Conservation (phyloP, 345 rosid genomes). For the Ceriops zippeliana region DNA sequence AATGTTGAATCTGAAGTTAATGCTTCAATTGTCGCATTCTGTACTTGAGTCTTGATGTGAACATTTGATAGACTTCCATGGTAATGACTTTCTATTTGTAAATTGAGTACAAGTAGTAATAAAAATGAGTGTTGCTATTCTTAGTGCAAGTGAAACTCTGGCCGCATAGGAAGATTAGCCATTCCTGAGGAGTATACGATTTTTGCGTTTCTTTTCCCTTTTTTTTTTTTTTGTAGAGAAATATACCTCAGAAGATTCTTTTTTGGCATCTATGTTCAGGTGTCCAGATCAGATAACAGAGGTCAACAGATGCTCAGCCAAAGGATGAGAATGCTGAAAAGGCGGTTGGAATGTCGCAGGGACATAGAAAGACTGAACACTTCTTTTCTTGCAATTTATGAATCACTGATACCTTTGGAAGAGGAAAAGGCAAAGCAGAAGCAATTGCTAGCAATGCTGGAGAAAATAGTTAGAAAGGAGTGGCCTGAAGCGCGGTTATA, state of each 20-base stretch:
- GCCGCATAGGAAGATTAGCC: not conserved
- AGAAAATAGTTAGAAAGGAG: slow-evolving; percentile 67
- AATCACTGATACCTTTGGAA: slow-evolving; percentile 70
- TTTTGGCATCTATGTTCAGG: slow-evolving; percentile 46
- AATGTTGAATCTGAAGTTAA: not conserved
- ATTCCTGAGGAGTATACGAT: not conserved
- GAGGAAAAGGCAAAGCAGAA: slow-evolving; percentile 85
- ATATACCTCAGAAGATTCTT: slow-evolving; percentile 2
- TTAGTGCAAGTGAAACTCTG: not conserved
- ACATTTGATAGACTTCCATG: not conserved
- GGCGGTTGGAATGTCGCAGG: slow-evolving; percentile 47
- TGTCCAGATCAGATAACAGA: slow-evolving; percentile 69
- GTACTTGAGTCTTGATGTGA: not conserved
- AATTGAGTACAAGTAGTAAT: not conserved
- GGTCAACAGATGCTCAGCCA: slow-evolving; percentile 66
- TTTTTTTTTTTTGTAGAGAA: not conserved
- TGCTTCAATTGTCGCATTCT: not conserved
- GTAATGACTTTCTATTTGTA: not conserved
- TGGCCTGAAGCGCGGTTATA: slow-evolving; percentile 87
- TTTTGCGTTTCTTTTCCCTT: not conserved
- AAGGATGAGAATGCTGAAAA: slow-evolving; percentile 57
- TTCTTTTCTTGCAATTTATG: slow-evolving; percentile 59
- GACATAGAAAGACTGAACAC: slow-evolving; percentile 59
- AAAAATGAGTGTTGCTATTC: not conserved
- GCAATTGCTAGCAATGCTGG: slow-evolving; percentile 58